Conservation (phyloP, 345 rosid genomes). For the Kernera saxatilis region DNA sequence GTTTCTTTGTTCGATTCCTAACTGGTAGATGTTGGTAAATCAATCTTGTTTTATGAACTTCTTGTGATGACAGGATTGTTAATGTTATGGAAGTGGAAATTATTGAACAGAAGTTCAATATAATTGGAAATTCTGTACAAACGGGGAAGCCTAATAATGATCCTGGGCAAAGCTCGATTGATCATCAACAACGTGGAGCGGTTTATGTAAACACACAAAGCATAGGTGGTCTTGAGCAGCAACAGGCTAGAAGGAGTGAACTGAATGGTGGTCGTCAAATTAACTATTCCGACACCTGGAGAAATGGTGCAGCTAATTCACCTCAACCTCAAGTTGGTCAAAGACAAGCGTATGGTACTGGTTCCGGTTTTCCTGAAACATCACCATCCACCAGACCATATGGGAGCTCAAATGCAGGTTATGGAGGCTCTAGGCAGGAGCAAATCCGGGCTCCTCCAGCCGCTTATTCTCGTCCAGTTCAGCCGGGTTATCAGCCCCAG, state of each 20-base stretch:
- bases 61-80: slow-evolving; percentile 52
- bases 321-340: slow-evolving; percentile 30
- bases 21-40: neutral
- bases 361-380: slow-evolving; percentile 31
- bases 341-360: slow-evolving; percentile 36
- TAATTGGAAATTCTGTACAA: slow-evolving; percentile 49
- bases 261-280: slow-evolving; percentile 16
- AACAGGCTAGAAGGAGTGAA: slow-evolving; percentile 35
- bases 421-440: slow-evolving; percentile 41
- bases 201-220: slow-evolving; percentile 30
- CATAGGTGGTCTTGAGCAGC: slow-evolving; percentile 38
- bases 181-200: slow-evolving; percentile 37
- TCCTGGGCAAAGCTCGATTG: slow-evolving; percentile 26
- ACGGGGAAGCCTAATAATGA: slow-evolving; percentile 29
- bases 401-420: slow-evolving; percentile 32
- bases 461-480: slow-evolving; percentile 28
- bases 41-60: neutral
- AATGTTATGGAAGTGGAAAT: slow-evolving; percentile 58
- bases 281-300: slow-evolving; percentile 15
- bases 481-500: slow-evolving; percentile 50
- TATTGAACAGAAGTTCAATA: slow-evolving; percentile 34
- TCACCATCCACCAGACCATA: slow-evolving; percentile 29
- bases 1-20: too few species aligned
- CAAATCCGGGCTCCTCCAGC: slow-evolving; percentile 34
- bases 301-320: slow-evolving; percentile 33